Base-by-base conservation (phyloP, 805 yeast species). In the Pichia phayaonensis region DNA sequence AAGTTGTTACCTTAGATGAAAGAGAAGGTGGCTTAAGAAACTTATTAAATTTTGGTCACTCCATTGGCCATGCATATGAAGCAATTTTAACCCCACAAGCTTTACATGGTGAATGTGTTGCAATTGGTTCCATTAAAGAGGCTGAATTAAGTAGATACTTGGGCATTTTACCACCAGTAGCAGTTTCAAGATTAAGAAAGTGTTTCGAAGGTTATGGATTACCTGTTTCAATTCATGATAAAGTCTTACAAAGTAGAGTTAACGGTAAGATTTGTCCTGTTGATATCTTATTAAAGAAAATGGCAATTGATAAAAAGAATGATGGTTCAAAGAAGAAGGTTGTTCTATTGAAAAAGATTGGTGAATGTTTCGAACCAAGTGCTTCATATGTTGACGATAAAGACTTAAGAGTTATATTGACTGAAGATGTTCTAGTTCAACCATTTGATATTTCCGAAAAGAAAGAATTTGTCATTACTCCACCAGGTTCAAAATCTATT, bases 51-150 rank as follows among this genome's bases (percentile, higher is more conserved):
- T 94, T 92, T 64, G 99, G 99, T 36, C 99, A 94, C 67, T 80
- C 97, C 27, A 90, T 94, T 60, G 99, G 99, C 43, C 99, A 94
- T 67, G 99, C 99, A 21, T 90, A 86, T 57, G 99, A 94, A 72
- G 98, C 99, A n/a, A 82, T 94, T 36, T 74, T 94, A 55, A 90
- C 98, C 4, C 99, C 99, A 10, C 89, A 90, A 67, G 94, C 96
- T 23, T 76, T 94, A 43, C 99, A 94, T 63, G 99, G 99, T 53
- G 99, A 94, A 70, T 94, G 99, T 76, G 99, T 94, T n/a, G 77
- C 98, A n/a, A 78, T 94, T 54, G 99, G 99, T 56, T 86, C 90
- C 78, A 83, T 94, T 34, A 78, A 83, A 61, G 99, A 94, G 68
- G 98, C 98, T 5, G 99, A 94, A 68, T 75, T 94, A 56, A 77